Evolutionary conservation across 1,284 basidiomycete species (phyloP).

Genomic region (Ustilago trichophora): DNA sequence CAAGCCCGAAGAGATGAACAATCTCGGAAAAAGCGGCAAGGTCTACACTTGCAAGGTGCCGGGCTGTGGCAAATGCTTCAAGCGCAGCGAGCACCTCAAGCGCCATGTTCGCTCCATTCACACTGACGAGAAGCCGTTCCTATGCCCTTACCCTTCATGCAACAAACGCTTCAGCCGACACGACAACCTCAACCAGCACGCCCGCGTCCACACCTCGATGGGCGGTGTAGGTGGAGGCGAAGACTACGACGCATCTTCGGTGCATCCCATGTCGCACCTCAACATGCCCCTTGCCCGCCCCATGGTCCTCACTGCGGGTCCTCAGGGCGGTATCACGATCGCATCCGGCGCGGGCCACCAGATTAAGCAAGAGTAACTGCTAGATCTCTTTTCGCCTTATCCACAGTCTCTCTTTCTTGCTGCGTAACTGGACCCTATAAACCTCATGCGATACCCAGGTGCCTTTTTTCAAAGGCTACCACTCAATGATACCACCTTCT

Average conservation of each 20-base stretch:
- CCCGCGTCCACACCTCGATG: constrained; percentile 55
- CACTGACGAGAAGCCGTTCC: constrained; percentile 63
- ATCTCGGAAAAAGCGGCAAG: constrained; percentile 63
- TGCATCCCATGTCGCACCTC: constrained; percentile 35
- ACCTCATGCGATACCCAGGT: constrained; percentile 37
- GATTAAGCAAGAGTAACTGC: constrained; percentile 35
- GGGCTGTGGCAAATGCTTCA: constrained; percentile 63
- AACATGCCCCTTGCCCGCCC: constrained; percentile 24
- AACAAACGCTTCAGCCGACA: constrained; percentile 60
- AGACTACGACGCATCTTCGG: constrained; percentile 26
- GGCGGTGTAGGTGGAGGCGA: constrained; percentile 19
- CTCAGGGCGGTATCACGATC: constrained; percentile 33
- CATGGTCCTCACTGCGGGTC: constrained; percentile 37
- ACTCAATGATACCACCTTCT: constrained; percentile 38
- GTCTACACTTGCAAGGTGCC: constrained; percentile 64
- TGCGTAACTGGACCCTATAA: constrained; percentile 24
- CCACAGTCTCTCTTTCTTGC: constrained; percentile 21
- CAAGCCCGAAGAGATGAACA: constrained; percentile 62
- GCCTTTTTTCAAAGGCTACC: constrained; percentile 1
- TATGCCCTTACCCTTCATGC: constrained; percentile 56
- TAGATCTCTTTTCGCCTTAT: constrained; percentile 4
- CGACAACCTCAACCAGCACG: constrained; percentile 64
- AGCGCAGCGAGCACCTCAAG: constrained; percentile 63
- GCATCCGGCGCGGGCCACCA: constrained; percentile 31
- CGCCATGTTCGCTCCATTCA: constrained; percentile 62